A percentile compares a stretch with the other conserved stretches of the same genome.
Evolutionary conservation across 1,139 yeast species (phyloP).

Genomic region (Yamadazyma trypodendri): DNA sequence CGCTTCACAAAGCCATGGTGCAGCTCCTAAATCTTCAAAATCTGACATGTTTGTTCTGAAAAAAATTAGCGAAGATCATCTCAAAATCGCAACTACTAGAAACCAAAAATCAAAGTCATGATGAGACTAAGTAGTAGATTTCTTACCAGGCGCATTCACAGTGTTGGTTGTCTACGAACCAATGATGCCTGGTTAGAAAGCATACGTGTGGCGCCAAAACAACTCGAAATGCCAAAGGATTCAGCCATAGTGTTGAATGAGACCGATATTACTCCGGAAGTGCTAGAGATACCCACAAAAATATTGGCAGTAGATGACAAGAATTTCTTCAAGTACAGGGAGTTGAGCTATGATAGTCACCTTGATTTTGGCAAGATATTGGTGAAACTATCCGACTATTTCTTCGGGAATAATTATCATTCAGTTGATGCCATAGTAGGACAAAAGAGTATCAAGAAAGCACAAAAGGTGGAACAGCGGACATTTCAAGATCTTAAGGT

Average conservation of each 20-base stretch:
- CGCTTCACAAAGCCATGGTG: conserved; percentile 85
- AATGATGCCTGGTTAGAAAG: conserved; percentile 17
- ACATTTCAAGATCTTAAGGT: conserved; percentile 63
- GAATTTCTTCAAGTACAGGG: conserved; percentile 15
- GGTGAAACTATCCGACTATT: conserved; percentile 38
- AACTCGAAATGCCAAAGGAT: conserved; percentile 10
- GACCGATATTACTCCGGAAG: conserved; percentile 4
- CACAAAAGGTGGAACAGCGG: conserved; percentile 37
- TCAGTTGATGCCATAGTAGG: conserved; percentile 39
- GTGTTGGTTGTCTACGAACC: neutral
- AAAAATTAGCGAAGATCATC: conserved; percentile 5
- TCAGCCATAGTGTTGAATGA: conserved; percentile 7
- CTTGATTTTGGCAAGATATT: conserved; percentile 22
- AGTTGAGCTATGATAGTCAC: conserved; percentile 21
- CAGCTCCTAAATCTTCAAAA: conserved; percentile 70
- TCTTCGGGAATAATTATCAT: conserved; percentile 43
- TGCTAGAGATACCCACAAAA: conserved; percentile 4
- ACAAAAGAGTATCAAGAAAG: conserved; percentile 25
- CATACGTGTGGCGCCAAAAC: conserved; percentile 9
- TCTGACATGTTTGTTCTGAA: conserved; percentile 1
- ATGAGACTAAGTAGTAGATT: conserved; percentile 1
- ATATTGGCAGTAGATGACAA: conserved; percentile 12
- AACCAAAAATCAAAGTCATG: neutral
- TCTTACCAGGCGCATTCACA: conserved; percentile 2
- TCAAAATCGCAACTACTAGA: neutral